Percentiles rank a stretch among this genome's conserved stretches.
phyloP scores from a whole-genome alignment of 352 stramenopile species.

The Phytopythium delawarense region DNA sequence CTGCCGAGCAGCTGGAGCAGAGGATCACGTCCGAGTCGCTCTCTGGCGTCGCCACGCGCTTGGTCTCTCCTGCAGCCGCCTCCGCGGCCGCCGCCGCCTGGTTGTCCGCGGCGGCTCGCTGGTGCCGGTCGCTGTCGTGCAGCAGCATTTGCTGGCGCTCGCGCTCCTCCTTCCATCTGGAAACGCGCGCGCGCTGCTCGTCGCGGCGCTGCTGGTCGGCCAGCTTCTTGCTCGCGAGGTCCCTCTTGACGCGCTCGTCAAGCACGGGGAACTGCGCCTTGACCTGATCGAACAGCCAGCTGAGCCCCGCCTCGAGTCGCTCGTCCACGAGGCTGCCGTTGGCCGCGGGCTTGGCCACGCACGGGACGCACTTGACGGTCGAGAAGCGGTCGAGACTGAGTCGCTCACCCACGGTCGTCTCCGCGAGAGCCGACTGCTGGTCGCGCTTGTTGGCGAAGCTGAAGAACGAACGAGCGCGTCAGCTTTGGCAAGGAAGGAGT shows the following conservation, averaged over 20 bases:
- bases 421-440: slow-evolving; percentile 27
- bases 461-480: not conserved
- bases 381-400: slow-evolving; percentile 36
- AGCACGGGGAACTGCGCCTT: slow-evolving; percentile 46
- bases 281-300: slow-evolving; percentile 72
- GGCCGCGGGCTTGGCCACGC: slow-evolving; percentile 54
- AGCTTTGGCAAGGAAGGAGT: not conserved
- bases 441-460: slow-evolving; percentile 83
- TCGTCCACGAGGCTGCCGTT: slow-evolving; percentile 54
- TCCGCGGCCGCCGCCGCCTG: not conserved
- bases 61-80: slow-evolving; percentile 1
- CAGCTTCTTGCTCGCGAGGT: slow-evolving; percentile 54
- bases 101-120: slow-evolving; percentile 8
- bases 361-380: slow-evolving; percentile 41
- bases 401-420: slow-evolving; percentile 30
- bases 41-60: slow-evolving; percentile 17
- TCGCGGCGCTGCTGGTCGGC: slow-evolving; percentile 49
- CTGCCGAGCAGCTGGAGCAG: slow-evolving; percentile 55
- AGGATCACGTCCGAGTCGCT: slow-evolving; percentile 42
- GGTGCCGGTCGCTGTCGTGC: slow-evolving; percentile 39
- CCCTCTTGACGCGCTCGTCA: slow-evolving; percentile 36
- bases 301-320: slow-evolving; percentile 53
- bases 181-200: slow-evolving; percentile 57
- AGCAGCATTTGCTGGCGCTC: slow-evolving; percentile 54
- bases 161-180: slow-evolving; percentile 69